Conservation (phyloP, 108 stramenopile species). For the Schizochytrium sp. region DNA sequence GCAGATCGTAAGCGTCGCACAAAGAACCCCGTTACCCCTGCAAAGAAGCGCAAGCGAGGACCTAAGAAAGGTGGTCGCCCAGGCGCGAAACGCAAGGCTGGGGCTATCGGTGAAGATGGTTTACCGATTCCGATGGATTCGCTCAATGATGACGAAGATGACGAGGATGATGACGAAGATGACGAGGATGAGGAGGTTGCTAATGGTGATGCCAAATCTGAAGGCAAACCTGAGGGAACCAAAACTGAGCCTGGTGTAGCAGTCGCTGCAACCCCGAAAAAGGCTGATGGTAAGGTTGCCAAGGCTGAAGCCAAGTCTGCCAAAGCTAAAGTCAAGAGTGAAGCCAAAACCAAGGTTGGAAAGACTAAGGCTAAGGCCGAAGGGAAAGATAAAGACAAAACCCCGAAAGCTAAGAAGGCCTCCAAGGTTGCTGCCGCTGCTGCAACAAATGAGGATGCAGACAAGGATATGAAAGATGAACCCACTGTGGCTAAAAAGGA, state of each 20-base stretch:
- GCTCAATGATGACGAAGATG: not conserved
- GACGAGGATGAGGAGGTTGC: too few species aligned
- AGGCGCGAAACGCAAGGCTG: not conserved
- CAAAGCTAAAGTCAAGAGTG: not conserved
- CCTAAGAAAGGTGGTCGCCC: not conserved
- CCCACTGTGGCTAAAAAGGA: not conserved
- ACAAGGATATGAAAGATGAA: not conserved
- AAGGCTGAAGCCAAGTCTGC: not conserved
- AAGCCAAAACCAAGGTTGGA: not conserved
- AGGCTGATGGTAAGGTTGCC: not conserved
- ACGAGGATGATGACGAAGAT: too few species aligned
- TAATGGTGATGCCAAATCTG: too few species aligned
- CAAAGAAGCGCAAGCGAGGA: not conserved
- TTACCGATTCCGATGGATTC: not conserved
- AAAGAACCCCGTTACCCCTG: not conserved
- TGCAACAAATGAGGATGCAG: not conserved
- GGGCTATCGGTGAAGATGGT: not conserved
- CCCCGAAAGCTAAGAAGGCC: not conserved
- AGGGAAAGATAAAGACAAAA: not conserved
- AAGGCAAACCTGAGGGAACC: not conserved
- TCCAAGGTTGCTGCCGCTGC: not conserved
- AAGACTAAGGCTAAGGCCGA: not conserved
- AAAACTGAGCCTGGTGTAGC: not conserved
- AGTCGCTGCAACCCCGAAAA: not conserved
- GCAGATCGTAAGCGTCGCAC: not conserved